Base-by-base conservation (phyloP, 2,329 filamentous ascomycete species). In the Plectosphaerella cucumerina region DNA sequence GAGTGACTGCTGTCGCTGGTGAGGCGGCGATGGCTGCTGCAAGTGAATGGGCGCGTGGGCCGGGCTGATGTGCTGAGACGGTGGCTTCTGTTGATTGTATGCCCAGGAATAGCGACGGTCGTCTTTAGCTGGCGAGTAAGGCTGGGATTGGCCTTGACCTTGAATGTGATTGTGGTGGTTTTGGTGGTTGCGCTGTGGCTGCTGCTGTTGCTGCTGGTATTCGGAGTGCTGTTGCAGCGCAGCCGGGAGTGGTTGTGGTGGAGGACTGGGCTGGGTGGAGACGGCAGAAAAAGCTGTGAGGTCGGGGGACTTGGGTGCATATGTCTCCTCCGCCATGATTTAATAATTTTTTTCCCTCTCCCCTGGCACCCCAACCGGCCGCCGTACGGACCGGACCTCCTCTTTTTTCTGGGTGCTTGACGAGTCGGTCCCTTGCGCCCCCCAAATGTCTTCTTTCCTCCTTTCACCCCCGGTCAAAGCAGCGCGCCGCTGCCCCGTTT, bases 301-400 rank as follows among this genome's bases (percentile, higher is more conserved):
- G 70, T 82, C 78, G 62, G 80, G 80, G 60, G 78, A 82, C 65
- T 75, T 79, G 58, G 80, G 80, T 58, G 75, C 78, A 69, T 82
- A 82, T 54, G 67, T 70, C 61, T 77, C 74, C 62, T 73, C 70
- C 59, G 70, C 72, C 71, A 80, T 80, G 70, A 69, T 72, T 64
- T 60, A 48, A 44, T 33, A 31, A 47, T 49, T 42, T 48, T 37
- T 42, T 42, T 20, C 39, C 39, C 39, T 42, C 39, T 20, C n/a
- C 11, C 39, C 18, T 17, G n/a, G n/a, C 39, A 42, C 39, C 39
- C 39, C 18, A 18, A 42, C 17, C 26, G 26, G 12, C 26, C 26
- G 26, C 26, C 26, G 26, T 31, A 31, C 12, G 26, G 26, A 31
- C 12, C 26, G 39, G 39, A 11, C 39, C 39, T 42, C 39, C 39